Evolutionary conservation across 495 filamentous ascomycete species (phyloP), one percentile per base, ranked within the genome.

Genomic region (Penicillium maclennaniae): DNA sequence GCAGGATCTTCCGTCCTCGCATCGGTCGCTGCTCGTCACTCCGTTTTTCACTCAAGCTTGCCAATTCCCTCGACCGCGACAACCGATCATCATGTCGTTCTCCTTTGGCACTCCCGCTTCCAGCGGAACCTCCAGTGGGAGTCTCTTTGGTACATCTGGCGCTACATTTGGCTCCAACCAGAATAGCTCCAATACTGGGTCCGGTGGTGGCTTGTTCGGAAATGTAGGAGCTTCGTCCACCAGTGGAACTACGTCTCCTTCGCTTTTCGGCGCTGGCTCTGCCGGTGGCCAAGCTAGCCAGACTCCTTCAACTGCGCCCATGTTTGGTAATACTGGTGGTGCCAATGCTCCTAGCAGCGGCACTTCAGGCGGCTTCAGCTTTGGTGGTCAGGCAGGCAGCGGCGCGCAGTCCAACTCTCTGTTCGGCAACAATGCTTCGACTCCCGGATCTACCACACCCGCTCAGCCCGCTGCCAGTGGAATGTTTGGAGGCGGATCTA

Each of bases 401-500:
- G 55, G 60, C 41, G 50, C 64, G 38, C 61, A 67, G 45, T 49
- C 67, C n/a, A 47, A 54, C 25, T 49, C 66, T 43, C 34, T 67
- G 44, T 72, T 74, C 38, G 63, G 67, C 45, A 46, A 58, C 37
- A 56, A 44, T 34, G 62, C 68, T 43, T 76, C 75, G 56, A 51
- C 72, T 5, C 53, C 58, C 6, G 72, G 73, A 52, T 59, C 67
- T 25, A 52, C 68, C 20, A 56, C 64, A 41, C 59, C 75, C 41
- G 65, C 54, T 16, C 69, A 69, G 58, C 58, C 70, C 41, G 60
- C 70, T 5, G 60, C 70, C 23, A 65, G 69, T 21, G 60, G 71
- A 19, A 34, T 80, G n/a, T 87, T 87, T 68, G 80, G 80, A 47
- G 71, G 69, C 16, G 53, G 65, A 7, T 43, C 46, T 16, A 57